These are phyloP conservation scores for Lipomyces japonicus DNA, from an alignment of 805 yeast genomes.

Conservation along the genomic window DNA sequence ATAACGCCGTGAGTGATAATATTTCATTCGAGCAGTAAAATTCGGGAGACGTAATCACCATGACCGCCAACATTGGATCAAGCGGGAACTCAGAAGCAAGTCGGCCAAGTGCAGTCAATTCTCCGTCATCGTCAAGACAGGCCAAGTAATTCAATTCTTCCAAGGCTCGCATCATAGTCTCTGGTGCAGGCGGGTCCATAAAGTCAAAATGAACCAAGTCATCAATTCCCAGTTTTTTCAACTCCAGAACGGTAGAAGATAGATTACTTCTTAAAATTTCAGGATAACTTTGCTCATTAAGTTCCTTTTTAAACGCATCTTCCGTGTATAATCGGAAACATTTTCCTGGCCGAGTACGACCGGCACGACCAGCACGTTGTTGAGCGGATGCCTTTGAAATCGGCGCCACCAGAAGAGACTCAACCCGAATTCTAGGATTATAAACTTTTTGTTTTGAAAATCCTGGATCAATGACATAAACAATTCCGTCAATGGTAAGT, in stretches of 20 bases:
- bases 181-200: slow-evolving; percentile 99
- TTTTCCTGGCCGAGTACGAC: slow-evolving; percentile 98
- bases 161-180: slow-evolving; percentile 98
- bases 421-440: slow-evolving; percentile 94
- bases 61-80: slow-evolving; percentile 92
- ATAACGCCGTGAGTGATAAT: slow-evolving; percentile 79
- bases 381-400: slow-evolving; percentile 97
- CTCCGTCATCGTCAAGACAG: slow-evolving; percentile 89
- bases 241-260: slow-evolving; percentile 84
- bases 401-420: slow-evolving; percentile 89
- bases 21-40: slow-evolving; percentile 86
- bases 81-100: slow-evolving; percentile 89
- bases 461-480: slow-evolving; percentile 96
- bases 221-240: slow-evolving; percentile 90
- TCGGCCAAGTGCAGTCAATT: slow-evolving; percentile 83
- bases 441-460: slow-evolving; percentile 94
- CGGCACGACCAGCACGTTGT: slow-evolving; percentile 99
- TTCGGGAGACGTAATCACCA: slow-evolving; percentile 83
- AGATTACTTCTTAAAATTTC: slow-evolving; percentile 89
- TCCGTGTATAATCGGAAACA: slow-evolving; percentile 95
- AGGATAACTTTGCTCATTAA: slow-evolving; percentile 93
- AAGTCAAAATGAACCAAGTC: slow-evolving; percentile 97
- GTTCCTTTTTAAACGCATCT: slow-evolving; percentile 90
- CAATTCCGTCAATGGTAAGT: slow-evolving; percentile 94
- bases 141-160: slow-evolving; percentile 89